Evolutionary conservation across 352 stramenopile genomes (phyloP).

Genomic region (Globisporangium parvum): DNA sequence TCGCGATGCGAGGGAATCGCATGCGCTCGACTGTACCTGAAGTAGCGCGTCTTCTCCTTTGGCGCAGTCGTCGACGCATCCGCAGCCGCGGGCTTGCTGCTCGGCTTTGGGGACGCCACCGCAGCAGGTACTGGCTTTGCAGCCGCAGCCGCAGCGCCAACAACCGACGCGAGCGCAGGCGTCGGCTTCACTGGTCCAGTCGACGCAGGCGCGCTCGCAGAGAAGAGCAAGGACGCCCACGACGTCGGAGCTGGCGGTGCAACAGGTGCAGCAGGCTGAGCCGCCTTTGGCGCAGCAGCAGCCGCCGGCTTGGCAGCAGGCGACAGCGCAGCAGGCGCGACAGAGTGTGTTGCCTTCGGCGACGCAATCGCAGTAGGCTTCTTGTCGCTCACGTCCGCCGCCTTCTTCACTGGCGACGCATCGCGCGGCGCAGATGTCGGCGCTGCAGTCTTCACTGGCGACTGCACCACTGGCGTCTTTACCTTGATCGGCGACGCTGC

Average conservation of each 20-base stretch:
- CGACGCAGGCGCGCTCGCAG: conserved; percentile 13
- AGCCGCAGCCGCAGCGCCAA: conserved; percentile 20
- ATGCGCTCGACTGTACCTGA: conserved; percentile 16
- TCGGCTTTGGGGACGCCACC: conserved; percentile 13
- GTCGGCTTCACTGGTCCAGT: conserved; percentile 7
- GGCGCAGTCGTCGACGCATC: conserved; percentile 19
- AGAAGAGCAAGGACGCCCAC: conserved; percentile 49
- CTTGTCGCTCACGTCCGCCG: conserved; percentile 5
- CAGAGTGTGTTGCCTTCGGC: conserved; percentile 9
- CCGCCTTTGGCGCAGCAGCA: conserved; percentile 13
- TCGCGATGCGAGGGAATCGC: too few species aligned
- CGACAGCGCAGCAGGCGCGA: conserved; percentile 7
- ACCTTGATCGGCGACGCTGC: conserved; percentile 12
- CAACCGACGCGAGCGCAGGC: conserved; percentile 12
- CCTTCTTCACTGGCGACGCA: conserved; percentile 19
- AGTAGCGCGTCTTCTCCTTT: conserved; percentile 53
- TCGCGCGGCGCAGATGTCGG: conserved; percentile 15
- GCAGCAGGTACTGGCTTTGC: conserved; percentile 13
- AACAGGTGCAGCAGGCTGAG: conserved; percentile 14
- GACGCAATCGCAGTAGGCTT: conserved; percentile 7
- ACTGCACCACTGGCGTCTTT: conserved; percentile 12
- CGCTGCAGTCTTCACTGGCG: conserved; percentile 12
- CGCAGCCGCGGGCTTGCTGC: conserved; percentile 5
- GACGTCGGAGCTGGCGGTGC: conserved; percentile 32
- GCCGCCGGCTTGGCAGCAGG: conserved; percentile 13